phyloP scores from a whole-genome alignment of 345 rosid species.

The Aurinia saxatilis region DNA sequence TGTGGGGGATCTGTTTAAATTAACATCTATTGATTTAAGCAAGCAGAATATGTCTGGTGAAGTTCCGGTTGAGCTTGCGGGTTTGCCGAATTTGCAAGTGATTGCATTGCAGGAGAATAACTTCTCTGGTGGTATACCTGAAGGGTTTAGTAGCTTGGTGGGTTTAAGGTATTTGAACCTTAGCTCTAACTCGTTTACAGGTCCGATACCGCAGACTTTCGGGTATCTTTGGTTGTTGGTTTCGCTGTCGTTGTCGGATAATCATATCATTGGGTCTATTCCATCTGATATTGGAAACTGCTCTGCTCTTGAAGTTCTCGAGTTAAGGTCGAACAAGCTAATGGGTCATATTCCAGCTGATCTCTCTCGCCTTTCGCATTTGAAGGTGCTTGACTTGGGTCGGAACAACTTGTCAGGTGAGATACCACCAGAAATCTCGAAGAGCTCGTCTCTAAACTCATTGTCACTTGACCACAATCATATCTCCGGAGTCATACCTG shows the following conservation, averaged over 20 bases:
- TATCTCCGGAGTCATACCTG: conserved; percentile 66
- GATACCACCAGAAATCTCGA: conserved; percentile 52
- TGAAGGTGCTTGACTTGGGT: conserved; percentile 65
- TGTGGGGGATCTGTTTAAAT: conserved; percentile 47
- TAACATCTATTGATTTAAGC: conserved; percentile 51
- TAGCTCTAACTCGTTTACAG: conserved; percentile 56
- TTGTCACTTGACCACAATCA: conserved; percentile 55
- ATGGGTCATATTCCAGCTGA: conserved; percentile 67
- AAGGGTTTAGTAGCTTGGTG: conserved; percentile 84
- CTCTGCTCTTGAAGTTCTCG: conserved; percentile 71
- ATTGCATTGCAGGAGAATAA: conserved; percentile 79
- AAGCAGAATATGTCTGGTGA: conserved; percentile 59
- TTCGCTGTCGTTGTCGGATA: conserved; percentile 65
- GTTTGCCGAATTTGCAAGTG: conserved; percentile 80
- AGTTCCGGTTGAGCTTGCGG: conserved; percentile 66
- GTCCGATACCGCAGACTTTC: conserved; percentile 60
- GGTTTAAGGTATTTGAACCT: conserved; percentile 64
- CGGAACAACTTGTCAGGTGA: conserved; percentile 62
- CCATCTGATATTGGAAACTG: conserved; percentile 84
- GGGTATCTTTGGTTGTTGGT: conserved; percentile 63
- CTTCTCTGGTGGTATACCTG: conserved; percentile 65
- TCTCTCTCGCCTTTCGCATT: conserved; percentile 44
- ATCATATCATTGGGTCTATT: conserved; percentile 55
- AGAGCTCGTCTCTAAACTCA: conserved; percentile 40
- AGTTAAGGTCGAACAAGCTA: conserved; percentile 54